A percentile compares a stretch with the other conserved stretches of the same genome.
Conservation (phyloP, 192 early-diverging fungal species). For the Coemansia pectinata region DNA sequence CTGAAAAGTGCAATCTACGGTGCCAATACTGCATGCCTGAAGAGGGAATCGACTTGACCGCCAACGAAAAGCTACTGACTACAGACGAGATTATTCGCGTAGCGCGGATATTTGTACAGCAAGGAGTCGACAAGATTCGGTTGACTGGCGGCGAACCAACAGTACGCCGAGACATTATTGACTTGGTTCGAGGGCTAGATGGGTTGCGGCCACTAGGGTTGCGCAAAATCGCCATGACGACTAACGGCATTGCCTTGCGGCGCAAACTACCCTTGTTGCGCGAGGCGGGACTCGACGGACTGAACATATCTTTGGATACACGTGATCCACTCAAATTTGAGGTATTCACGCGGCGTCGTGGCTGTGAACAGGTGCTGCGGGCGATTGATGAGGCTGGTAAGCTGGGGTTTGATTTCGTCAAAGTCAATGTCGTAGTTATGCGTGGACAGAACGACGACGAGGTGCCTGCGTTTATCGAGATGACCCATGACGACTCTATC, state of each 20-base stretch:
- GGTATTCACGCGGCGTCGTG: conserved; percentile 83
- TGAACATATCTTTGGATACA: conserved; percentile 94
- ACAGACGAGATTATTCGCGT: conserved; percentile 80
- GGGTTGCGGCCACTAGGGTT: conserved; percentile 73
- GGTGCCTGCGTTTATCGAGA: conserved; percentile 77
- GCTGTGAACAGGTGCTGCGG: conserved; percentile 76
- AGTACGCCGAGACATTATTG: conserved; percentile 84
- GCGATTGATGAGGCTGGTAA: conserved; percentile 69
- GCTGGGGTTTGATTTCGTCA: conserved; percentile 71
- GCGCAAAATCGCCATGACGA: conserved; percentile 84
- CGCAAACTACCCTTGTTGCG: conserved; percentile 74
- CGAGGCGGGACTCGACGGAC: conserved; percentile 73
- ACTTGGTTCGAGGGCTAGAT: conserved; percentile 81
- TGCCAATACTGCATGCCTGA: conserved; percentile 99
- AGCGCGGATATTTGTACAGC: conserved; percentile 79
- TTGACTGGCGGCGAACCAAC: conserved; percentile 97
- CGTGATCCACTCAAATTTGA: conserved; percentile 86
- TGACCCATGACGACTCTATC: conserved; percentile 74
- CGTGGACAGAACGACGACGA: conserved; percentile 83
- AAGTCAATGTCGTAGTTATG: conserved; percentile 95
- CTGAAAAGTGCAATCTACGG: conserved; percentile 93
- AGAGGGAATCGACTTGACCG: conserved; percentile 76
- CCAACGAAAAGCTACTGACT: conserved; percentile 69
- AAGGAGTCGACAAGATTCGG: conserved; percentile 92
- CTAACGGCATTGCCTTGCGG: conserved; percentile 90